These are phyloP conservation scores for Pythium brassicae DNA, from an alignment of 352 stramenopile species.

Conservation along the genomic window DNA sequence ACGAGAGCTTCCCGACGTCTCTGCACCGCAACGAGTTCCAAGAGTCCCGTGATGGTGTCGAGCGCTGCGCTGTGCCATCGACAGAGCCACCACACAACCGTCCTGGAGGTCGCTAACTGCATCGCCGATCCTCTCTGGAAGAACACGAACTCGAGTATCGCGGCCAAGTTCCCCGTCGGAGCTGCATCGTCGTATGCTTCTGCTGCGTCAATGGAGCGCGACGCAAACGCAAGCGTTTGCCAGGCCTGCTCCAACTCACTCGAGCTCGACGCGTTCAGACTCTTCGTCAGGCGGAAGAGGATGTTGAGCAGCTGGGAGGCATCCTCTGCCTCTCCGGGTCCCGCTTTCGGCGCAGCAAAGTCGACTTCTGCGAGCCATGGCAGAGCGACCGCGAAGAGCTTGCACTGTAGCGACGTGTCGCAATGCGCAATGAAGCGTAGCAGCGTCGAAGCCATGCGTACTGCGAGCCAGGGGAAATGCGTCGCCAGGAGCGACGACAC, in stretches of 20 bases:
- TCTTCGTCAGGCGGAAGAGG: slow-evolving; percentile 50
- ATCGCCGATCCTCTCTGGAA: slow-evolving; percentile 29
- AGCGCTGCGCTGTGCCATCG: slow-evolving; percentile 50
- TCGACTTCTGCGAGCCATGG: slow-evolving; percentile 51
- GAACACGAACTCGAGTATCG: slow-evolving; percentile 44
- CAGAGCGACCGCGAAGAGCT: slow-evolving; percentile 45
- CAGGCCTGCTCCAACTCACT: slow-evolving; percentile 64
- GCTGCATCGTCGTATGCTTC: not conserved
- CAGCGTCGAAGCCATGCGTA: slow-evolving; percentile 34
- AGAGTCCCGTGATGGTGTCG: slow-evolving; percentile 28
- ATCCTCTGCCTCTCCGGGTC: not conserved
- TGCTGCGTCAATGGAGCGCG: slow-evolving; percentile 13
- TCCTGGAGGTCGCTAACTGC: slow-evolving; percentile 43
- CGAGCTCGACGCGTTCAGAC: slow-evolving; percentile 26
- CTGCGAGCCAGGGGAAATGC: slow-evolving; percentile 24
- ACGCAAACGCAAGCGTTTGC: slow-evolving; percentile 48
- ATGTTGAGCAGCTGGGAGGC: slow-evolving; percentile 27
- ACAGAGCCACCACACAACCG: slow-evolving; percentile 60
- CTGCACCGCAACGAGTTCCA: slow-evolving; percentile 6
- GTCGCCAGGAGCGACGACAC: slow-evolving; percentile 27
- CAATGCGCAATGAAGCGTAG: slow-evolving; percentile 35
- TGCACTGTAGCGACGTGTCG: slow-evolving; percentile 33
- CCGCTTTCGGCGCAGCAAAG: slow-evolving; percentile 2
- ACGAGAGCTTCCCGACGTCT: not conserved
- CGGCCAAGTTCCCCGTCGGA: slow-evolving; percentile 14